phyloP scores from a whole-genome alignment of 2,329 filamentous ascomycete species.

The Aureobasidium uvarum region DNA sequence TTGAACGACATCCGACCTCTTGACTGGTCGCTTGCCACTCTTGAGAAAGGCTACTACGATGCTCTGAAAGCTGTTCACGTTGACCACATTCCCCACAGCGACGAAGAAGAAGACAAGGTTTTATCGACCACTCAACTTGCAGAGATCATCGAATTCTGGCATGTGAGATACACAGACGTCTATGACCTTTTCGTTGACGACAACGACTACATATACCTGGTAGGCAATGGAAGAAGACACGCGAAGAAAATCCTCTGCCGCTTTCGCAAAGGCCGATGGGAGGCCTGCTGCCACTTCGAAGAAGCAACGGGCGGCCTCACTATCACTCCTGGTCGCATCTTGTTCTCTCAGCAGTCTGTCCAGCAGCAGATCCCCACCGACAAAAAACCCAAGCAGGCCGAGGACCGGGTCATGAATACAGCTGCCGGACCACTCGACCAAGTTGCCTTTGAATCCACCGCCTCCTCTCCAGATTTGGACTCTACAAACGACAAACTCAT shows the following conservation, averaged over 20 bases:
- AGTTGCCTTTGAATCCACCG: not conserved
- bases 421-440: not conserved
- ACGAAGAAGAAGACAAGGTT: not conserved
- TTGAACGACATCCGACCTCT: not conserved
- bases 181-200: not conserved
- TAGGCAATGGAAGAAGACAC: rapidly evolving
- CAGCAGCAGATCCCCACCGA: not conserved
- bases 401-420: no score
- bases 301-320: no score
- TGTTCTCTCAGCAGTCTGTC: not conserved
- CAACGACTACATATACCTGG: not conserved
- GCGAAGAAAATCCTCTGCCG: not conserved
- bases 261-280: not conserved
- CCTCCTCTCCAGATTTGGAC: not conserved
- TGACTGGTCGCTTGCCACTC: not conserved
- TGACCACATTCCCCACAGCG: not conserved
- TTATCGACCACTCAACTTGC: not conserved
- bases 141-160: not conserved
- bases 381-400: not conserved
- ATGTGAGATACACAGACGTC: not conserved
- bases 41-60: not conserved
- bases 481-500: not conserved
- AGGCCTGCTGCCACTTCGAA: not conserved
- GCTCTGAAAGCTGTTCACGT: not conserved
- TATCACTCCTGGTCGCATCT: no score